These are phyloP conservation scores for Phytopythium boreale DNA, from an alignment of 352 stramenopile genomes.

Conservation along the genomic window DNA sequence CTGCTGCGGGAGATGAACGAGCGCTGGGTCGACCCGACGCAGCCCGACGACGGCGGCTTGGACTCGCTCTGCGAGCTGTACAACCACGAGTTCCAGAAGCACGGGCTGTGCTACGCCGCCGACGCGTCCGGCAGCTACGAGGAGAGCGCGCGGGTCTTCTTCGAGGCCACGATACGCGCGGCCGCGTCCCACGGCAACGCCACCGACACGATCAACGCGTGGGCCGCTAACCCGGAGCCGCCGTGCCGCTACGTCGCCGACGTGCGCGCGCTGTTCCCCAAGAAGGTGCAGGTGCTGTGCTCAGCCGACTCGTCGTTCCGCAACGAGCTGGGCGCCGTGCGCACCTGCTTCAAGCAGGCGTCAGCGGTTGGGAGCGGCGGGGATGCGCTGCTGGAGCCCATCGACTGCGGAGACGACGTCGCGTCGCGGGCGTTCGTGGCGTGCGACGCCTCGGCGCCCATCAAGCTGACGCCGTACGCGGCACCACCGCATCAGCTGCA, in stretches of 20 bases:
- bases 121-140: constrained; percentile 30
- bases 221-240: constrained; percentile 15
- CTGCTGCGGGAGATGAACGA: constrained; percentile 36
- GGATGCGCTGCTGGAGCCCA: constrained; percentile 14
- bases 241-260: constrained; percentile 23
- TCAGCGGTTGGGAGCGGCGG: neutral
- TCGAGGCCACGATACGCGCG: constrained; percentile 23
- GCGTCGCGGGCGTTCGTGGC: constrained; percentile 22
- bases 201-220: constrained; percentile 27
- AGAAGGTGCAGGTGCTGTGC: constrained; percentile 35
- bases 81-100: constrained; percentile 89
- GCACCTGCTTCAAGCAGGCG: constrained; percentile 37
- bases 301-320: constrained; percentile 19
- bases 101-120: constrained; percentile 76
- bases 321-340: constrained; percentile 34
- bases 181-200: constrained; percentile 15
- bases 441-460: constrained; percentile 16
- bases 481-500: neutral
- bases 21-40: constrained; percentile 43
- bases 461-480: constrained; percentile 12
- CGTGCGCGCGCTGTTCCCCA: constrained; percentile 33
- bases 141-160: constrained; percentile 27
- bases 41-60: constrained; percentile 22
- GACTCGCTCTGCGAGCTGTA: constrained; percentile 72
- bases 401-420: constrained; percentile 19